A percentile compares a stretch with the other conserved stretches of the same genome.
These are phyloP conservation scores for Pisolithus albus DNA, from an alignment of 768 basidiomycete genomes.

Conservation along the genomic window DNA sequence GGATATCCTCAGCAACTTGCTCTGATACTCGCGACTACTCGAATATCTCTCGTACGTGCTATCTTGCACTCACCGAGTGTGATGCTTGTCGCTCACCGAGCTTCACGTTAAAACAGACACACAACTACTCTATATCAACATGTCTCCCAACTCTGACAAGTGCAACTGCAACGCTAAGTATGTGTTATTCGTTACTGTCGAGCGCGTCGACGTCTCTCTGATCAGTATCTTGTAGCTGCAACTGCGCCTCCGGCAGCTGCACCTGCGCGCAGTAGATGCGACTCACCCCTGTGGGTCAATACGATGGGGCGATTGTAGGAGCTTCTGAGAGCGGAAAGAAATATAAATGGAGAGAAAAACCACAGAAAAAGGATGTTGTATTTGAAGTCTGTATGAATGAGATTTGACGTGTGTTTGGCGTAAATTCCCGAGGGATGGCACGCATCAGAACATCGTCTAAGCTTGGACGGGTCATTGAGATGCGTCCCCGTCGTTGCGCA, in stretches of 20 bases:
- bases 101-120: background rate
- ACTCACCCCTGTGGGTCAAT: background rate
- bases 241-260: background rate
- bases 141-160: background rate
- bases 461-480: too few species aligned
- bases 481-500: too few species aligned
- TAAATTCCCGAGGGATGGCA: background rate
- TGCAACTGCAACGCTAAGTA: background rate
- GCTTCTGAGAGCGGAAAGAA: background rate
- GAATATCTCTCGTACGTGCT: background rate
- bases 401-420: background rate
- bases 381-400: background rate
- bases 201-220: background rate
- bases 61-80: background rate
- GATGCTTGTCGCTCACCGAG: background rate
- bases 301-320: background rate
- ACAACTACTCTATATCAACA: background rate
- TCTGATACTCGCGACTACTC: background rate
- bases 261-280: background rate
- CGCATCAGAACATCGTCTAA: background rate
- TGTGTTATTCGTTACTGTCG: background rate
- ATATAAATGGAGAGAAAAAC: background rate
- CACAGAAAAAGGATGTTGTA: background rate
- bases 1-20: background rate
- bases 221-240: background rate